Evolutionary conservation across 2,329 filamentous ascomycete genomes (phyloP), one percentile per base, ranked within the genome.

Genomic region (Ascochyta pisi): DNA sequence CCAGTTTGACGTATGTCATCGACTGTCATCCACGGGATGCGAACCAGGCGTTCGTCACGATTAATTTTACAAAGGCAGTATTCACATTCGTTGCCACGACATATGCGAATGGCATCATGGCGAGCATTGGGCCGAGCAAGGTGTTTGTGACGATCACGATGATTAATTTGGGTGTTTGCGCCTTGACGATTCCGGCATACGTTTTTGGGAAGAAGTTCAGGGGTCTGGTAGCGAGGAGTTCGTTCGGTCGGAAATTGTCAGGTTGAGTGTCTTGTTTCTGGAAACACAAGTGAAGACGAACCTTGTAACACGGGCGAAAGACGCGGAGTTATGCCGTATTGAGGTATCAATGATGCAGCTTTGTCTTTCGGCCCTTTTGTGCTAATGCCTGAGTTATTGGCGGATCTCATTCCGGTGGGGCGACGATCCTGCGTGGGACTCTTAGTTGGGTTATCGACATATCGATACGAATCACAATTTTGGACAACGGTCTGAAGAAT

Each of bases 31-130:
- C 70, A 3, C 63, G 58, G 9, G 75, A 77, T 56, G 75, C 75
- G 1, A 76, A 76, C 34, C 75, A 77, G 48, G 76, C 76, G 3
- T 77, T 77, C 37, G 76, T 78, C 6, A 78, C 74, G 0, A 78
- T 78, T 65, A 77, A 77, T 44, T 78, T 77, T 52, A 67, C 73
- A 1, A 78, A 78, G 51, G 74, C 74, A 0, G 66, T 77, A 1
- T 67, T 77, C 26, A 75, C 71, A 1, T 73, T 78, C 24, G 95
- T 61, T 93, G 92, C 0, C 91, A 88, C 75, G 86, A 86, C 69
- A 89, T 92, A 7, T 93, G 91, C 70, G 80, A 92, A 62, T 96
- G 93, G 93, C 78, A 96, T 42, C 81, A 88, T 34, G 61, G 60
- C 63, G n/a, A 54, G 52, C 1, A 64, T 73, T 16, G 87, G 86